phyloP scores from a whole-genome alignment of 495 filamentous ascomycete genomes.

The Xeromyces bisporus region DNA sequence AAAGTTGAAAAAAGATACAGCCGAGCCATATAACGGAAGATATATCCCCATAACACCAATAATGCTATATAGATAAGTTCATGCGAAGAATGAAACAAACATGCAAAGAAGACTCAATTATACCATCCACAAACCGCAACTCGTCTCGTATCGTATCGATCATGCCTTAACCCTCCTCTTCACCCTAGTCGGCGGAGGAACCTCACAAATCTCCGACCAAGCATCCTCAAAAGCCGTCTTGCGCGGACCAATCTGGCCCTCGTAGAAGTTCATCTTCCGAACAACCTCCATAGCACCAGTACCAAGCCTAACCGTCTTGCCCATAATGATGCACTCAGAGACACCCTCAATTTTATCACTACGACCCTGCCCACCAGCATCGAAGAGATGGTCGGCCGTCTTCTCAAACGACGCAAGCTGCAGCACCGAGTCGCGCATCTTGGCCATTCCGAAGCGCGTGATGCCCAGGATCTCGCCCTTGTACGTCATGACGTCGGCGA shows the following conservation, averaged over 20 bases:
- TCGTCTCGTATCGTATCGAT: not conserved
- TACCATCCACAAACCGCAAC: too few species aligned
- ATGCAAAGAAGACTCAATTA: not conserved
- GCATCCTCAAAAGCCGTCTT: slow-evolving; percentile 63
- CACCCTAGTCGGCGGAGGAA: slow-evolving; percentile 1
- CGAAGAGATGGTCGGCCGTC: slow-evolving; percentile 93
- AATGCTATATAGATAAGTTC: not conserved
- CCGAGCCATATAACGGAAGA: too few species aligned
- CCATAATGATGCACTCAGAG: slow-evolving; percentile 96
- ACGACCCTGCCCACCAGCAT: slow-evolving; percentile 81
- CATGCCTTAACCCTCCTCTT: not conserved
- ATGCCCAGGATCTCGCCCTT: slow-evolving; percentile 97
- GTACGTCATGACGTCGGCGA: slow-evolving; percentile 99
- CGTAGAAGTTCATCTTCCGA: slow-evolving; percentile 49
- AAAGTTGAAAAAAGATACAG: too few species aligned
- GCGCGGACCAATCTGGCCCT: slow-evolving; percentile 43
- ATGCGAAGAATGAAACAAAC: not conserved
- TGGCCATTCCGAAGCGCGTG: slow-evolving; percentile 86
- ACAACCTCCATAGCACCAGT: slow-evolving; percentile 87
- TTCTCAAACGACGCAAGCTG: slow-evolving; percentile 97
- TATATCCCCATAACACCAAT: not conserved
- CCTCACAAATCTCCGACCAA: slow-evolving; percentile 34
- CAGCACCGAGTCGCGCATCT: slow-evolving; percentile 90
- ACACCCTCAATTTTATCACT: slow-evolving; percentile 81
- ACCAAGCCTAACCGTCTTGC: slow-evolving; percentile 76